Evolutionary conservation across 2,329 filamentous ascomycete species (phyloP), one percentile per base, ranked within the genome.

Genomic region (Lasiodiplodia theobromae): DNA sequence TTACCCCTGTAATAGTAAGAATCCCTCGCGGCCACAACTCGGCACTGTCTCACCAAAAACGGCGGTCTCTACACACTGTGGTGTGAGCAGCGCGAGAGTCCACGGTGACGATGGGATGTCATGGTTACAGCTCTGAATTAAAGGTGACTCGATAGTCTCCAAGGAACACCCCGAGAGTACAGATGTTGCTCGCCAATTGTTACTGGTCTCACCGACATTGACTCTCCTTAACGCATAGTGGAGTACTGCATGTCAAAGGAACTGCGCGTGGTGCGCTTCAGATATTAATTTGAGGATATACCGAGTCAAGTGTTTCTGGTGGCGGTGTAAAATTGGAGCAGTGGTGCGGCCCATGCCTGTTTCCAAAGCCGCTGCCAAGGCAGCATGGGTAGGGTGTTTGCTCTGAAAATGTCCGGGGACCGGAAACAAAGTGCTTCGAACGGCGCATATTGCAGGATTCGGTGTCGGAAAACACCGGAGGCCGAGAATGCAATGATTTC

Each of bases 241-340:
- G 51, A 53, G 21, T 25, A 14, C 2, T 3, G 28, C 28, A 34
- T 56, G 25, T 28, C 14, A 18, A 56, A 31, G 25, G 11, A 56
- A n/a, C 18, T 31, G 56, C 56, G 7, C 37, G 34, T 57, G 53
- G 34, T 11, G 14, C n/a, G 18, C n/a, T 14, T 28, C 12, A 28
- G 8, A 34, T 14, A 7, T 44, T 40, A 16, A 21, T 38, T 16
- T 0, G 38, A 21, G 5, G 1, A 28, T n/a, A 28, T 18, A n/a
- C n/a, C 14, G 44, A 51, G n/a, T 31, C 28, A n/a, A 63, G 25
- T n/a, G 3, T 11, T n/a, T 3, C 31, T 25, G n/a, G 40, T 18
- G 57, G 57, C 57, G 57, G 57, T 62, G 58, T 51, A 23, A 52
- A 63, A 25, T 25, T 25, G 58, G 58, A 11, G 25, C 40, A 5